Evolutionary conservation across 495 filamentous ascomycete genomes (phyloP).

Genomic region (Choiromyces venosus): DNA sequence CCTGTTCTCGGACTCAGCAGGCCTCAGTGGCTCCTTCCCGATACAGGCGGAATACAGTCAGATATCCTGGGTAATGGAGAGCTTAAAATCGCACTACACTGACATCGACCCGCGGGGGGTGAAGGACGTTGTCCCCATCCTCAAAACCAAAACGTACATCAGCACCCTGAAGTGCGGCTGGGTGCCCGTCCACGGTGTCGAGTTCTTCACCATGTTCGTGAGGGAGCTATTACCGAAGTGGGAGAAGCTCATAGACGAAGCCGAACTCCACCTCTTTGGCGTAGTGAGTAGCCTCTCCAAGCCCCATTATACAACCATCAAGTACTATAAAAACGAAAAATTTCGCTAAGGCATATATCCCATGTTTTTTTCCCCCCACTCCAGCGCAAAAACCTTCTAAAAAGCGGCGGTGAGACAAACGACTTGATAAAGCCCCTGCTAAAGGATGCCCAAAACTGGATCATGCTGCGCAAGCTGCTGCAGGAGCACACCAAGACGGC

Average conservation of each 20-base stretch:
- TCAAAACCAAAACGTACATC: conserved; percentile 18
- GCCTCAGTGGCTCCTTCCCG: conserved; percentile 8
- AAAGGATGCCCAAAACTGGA: conserved; percentile 31
- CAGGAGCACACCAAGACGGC: conserved; percentile 19
- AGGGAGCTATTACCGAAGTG: conserved; percentile 21
- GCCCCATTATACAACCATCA: not conserved
- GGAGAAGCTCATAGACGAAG: conserved; percentile 23
- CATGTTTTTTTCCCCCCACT: not conserved
- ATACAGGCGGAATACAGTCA: not conserved
- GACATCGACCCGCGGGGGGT: not conserved
- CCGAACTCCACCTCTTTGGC: conserved; percentile 21
- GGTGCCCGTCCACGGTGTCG: conserved; percentile 25
- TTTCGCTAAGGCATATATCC: not conserved
- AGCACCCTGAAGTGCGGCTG: conserved; percentile 25
- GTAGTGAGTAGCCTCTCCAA: not conserved
- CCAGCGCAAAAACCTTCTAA: conserved; percentile 27
- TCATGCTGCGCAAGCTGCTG: conserved; percentile 21
- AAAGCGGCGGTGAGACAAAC: conserved; percentile 23
- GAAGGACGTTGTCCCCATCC: conserved; percentile 10
- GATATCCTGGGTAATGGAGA: conserved; percentile 29
- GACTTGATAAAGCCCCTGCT: conserved; percentile 22
- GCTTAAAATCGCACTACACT: not conserved
- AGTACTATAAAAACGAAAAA: not conserved
- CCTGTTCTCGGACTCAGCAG: not conserved
- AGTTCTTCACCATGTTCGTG: conserved; percentile 28